Conservation (phyloP, 2,329 filamentous ascomycete genomes). For the Bipolaris gigantea region DNA sequence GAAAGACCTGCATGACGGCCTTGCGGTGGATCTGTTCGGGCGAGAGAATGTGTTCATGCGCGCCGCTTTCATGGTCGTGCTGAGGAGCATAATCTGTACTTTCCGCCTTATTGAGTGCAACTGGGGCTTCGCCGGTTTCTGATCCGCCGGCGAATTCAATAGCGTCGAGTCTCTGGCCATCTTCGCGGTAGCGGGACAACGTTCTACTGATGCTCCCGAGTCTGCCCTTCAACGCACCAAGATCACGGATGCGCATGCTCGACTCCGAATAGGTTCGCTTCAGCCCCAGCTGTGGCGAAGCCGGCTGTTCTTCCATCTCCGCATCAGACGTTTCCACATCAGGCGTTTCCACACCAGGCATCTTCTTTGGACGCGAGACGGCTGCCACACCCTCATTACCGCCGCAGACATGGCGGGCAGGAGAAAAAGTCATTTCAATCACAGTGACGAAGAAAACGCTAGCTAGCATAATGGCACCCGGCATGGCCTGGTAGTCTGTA, state of each 20-base stretch:
- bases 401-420: constrained; percentile 60
- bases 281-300: constrained; percentile 8
- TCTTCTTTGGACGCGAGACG: constrained; percentile 20
- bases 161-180: constrained; percentile 26
- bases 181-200: constrained; percentile 32
- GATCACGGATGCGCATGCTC: constrained; percentile 30
- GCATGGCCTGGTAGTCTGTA: constrained; percentile 61
- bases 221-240: constrained; percentile 29
- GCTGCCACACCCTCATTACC: constrained; percentile 48
- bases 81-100: constrained; percentile 26
- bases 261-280: constrained; percentile 24
- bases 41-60: constrained; percentile 16
- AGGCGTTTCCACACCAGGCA: constrained; percentile 6
- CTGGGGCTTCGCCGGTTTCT: constrained; percentile 46
- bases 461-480: constrained; percentile 65
- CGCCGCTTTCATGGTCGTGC: constrained; percentile 28
- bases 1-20: constrained; percentile 40
- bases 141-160: constrained; percentile 49
- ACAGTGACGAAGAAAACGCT: constrained; percentile 63
- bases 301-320: constrained; percentile 4
- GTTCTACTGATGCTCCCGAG: constrained; percentile 35
- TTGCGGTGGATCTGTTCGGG: constrained; percentile 34
- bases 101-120: constrained; percentile 36
- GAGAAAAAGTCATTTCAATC: constrained; percentile 63
- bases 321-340: constrained; percentile 3